A percentile compares a stretch with the other conserved stretches of the same genome.
Conservation (phyloP, 768 basidiomycete species). For the Heimioporus sp. region DNA sequence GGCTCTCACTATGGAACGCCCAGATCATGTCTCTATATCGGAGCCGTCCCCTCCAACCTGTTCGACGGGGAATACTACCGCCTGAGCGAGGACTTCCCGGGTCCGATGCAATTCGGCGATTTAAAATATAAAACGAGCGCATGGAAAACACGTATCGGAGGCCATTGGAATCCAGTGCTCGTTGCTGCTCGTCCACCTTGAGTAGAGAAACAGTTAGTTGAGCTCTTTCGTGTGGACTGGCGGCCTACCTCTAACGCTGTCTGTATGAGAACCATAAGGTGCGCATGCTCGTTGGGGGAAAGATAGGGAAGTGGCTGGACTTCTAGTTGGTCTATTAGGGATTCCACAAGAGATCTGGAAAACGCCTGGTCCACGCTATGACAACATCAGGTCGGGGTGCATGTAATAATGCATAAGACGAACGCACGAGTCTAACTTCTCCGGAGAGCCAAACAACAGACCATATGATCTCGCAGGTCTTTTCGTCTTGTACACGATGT, state of each 20-base stretch:
- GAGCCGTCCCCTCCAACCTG: constrained; percentile 70
- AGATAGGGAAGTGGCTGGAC: constrained; percentile 64
- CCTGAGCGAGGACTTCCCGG: constrained; percentile 46
- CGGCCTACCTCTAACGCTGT: constrained; percentile 74
- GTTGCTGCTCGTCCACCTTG: constrained; percentile 85
- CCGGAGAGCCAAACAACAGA: constrained; percentile 50
- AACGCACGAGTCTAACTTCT: constrained; percentile 46
- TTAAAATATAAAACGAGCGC: constrained; percentile 87
- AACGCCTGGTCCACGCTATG: constrained; percentile 53
- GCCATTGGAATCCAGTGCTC: constrained; percentile 91
- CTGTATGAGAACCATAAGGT: constrained; percentile 81
- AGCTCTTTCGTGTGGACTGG: not conserved
- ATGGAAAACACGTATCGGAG: constrained; percentile 91
- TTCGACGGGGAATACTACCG: constrained; percentile 40
- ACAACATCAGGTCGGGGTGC: constrained; percentile 2
- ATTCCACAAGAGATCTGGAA: constrained; percentile 54
- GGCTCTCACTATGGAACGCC: constrained; percentile 95
- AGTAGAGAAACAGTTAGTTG: not conserved
- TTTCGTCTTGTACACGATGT: constrained; percentile 9
- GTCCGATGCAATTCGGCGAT: constrained; percentile 54
- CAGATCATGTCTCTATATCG: constrained; percentile 94
- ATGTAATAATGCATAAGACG: not conserved
- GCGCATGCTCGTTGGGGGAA: constrained; percentile 76
- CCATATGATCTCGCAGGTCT: constrained; percentile 41
- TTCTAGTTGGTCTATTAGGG: constrained; percentile 66